Conservation (phyloP, 192 early-diverging fungal genomes). For the Coemansia sp. region DNA sequence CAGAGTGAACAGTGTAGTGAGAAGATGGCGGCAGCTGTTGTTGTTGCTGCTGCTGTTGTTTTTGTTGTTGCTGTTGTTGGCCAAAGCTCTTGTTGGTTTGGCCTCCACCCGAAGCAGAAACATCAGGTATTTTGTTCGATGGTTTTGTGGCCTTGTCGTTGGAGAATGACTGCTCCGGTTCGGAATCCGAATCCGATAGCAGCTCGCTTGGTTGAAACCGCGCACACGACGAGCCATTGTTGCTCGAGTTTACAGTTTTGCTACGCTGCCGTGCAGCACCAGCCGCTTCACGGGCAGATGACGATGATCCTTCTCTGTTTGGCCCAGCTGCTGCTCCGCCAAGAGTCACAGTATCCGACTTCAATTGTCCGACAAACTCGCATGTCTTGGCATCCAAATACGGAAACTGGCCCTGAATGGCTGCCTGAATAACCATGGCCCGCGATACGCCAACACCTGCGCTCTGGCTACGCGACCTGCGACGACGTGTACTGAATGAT, state of each 20-base stretch:
- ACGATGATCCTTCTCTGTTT: not conserved
- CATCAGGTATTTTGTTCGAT: not conserved
- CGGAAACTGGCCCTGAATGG: constrained; percentile 50
- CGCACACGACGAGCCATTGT: not conserved
- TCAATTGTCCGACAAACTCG: constrained; percentile 56
- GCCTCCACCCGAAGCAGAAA: not conserved
- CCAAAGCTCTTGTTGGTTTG: not conserved
- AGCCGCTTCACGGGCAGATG: not conserved
- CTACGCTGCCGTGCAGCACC: constrained; percentile 24
- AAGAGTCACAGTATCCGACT: constrained; percentile 38
- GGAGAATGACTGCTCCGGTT: not conserved
- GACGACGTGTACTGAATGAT: constrained; percentile 39
- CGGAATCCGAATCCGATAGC: not conserved
- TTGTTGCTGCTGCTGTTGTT: too few species aligned
- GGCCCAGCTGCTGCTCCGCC: constrained; percentile 34
- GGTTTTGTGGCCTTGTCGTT: not conserved
- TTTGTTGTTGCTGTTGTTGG: not conserved
- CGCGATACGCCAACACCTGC: constrained; percentile 53
- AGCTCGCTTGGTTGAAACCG: not conserved
- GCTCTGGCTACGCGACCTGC: constrained; percentile 51
- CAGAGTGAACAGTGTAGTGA: constrained; percentile 3
- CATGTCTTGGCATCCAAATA: constrained; percentile 52
- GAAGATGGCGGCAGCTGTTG: not conserved
- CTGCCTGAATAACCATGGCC: constrained; percentile 53
- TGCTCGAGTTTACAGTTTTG: constrained; percentile 16